Evolutionary conservation across 2,329 filamentous ascomycete species (phyloP).

Genomic region (Paraconiothyrium brasiliense): DNA sequence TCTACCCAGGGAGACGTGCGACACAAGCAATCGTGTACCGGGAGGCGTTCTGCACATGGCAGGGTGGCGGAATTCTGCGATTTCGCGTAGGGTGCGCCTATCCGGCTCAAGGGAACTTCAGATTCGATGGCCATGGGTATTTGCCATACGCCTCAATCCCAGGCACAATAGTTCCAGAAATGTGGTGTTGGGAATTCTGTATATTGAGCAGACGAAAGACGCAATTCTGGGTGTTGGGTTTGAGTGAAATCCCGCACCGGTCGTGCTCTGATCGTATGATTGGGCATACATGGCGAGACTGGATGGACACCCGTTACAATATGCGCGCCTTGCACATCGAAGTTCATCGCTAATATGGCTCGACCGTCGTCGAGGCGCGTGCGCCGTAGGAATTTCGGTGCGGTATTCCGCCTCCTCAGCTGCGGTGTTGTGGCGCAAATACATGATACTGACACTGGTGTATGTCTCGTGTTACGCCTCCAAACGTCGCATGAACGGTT

Average conservation of each 20-base stretch:
- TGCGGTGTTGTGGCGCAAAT: constrained; percentile 18
- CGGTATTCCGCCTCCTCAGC: constrained; percentile 21
- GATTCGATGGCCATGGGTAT: constrained; percentile 15
- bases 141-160: constrained; percentile 12
- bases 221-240: constrained; percentile 27
- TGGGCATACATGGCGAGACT: constrained; percentile 11
- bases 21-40: constrained; percentile 18
- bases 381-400: constrained; percentile 23
- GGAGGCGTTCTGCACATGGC: constrained; percentile 23
- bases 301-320: constrained; percentile 1
- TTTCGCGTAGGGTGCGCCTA: constrained; percentile 20
- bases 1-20: constrained; percentile 24
- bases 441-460: not conserved
- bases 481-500: not conserved
- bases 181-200: constrained; percentile 17
- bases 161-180: constrained; percentile 18
- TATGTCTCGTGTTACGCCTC: not conserved
- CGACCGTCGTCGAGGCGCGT: constrained; percentile 15
- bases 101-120: constrained; percentile 28
- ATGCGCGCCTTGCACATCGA: constrained; percentile 2
- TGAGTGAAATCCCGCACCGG: constrained; percentile 13
- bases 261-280: constrained; percentile 23
- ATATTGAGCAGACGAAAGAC: constrained; percentile 17
- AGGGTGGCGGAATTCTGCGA: constrained; percentile 16
- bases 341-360: constrained; percentile 2